phyloP scores from a whole-genome alignment of 371 early-diverging fungal genomes.

The Syncephalis fuscata region DNA sequence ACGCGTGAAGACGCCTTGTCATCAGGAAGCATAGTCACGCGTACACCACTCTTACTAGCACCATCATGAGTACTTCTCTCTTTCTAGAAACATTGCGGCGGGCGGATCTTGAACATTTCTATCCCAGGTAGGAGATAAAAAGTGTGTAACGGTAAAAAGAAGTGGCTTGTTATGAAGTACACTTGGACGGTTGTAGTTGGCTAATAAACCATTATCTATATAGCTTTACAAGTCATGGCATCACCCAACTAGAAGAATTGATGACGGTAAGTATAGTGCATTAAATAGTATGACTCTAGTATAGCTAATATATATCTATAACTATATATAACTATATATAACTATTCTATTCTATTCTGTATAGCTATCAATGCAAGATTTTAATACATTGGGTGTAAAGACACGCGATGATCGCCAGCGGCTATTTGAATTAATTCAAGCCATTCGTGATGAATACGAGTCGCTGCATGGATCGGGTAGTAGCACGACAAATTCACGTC shows the following conservation, averaged over 20 bases:
- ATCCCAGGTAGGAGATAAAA: conserved; percentile 7
- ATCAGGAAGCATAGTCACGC: too few relatives aligned
- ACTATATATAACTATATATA: not conserved
- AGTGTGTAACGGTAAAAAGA: not conserved
- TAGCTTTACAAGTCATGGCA: conserved; percentile 37
- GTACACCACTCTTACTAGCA: too few relatives aligned
- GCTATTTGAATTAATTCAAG: conserved; percentile 54
- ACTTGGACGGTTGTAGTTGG: conserved; percentile 7
- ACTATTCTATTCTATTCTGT: not conserved
- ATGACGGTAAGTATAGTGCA: conserved; percentile 20
- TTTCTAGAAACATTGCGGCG: conserved; percentile 17
- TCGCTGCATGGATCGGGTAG: too few relatives aligned
- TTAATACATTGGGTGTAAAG: conserved; percentile 53
- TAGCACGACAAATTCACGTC: too few relatives aligned
- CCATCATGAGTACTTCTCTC: too few relatives aligned
- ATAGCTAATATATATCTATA: not conserved
- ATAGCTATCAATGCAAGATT: conserved; percentile 77
- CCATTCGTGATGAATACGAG: conserved; percentile 3
- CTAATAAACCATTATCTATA: not conserved
- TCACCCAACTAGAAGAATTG: conserved; percentile 35
- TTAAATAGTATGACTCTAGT: not conserved
- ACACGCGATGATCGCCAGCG: conserved; percentile 58
- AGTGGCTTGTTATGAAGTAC: conserved; percentile 10
- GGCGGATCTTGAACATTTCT: conserved; percentile 17
- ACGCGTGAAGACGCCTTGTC: too few relatives aligned